A percentile compares a stretch with the other conserved stretches of the same genome.
phyloP scores from a whole-genome alignment of 768 basidiomycete genomes.

The Candolleomyces aberdarensis region DNA sequence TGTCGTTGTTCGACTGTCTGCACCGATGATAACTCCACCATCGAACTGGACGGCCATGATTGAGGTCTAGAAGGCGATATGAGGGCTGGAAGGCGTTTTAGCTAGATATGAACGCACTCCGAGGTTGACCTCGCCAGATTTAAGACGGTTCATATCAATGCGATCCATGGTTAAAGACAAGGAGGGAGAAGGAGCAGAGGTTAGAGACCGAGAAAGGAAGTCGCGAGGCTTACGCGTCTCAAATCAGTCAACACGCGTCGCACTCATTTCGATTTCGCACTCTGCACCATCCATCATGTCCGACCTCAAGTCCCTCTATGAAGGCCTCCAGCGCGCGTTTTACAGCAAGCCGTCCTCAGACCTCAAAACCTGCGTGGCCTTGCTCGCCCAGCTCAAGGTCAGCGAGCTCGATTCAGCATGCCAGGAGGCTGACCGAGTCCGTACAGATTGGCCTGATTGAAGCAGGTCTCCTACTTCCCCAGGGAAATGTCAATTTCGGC shows the following conservation, averaged over 20 bases:
- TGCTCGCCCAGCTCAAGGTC: conserved; percentile 79
- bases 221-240: conserved; percentile 54
- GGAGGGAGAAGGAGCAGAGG: conserved; percentile 16
- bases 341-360: conserved; percentile 55
- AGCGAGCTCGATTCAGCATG: neutral
- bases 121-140: conserved; percentile 94
- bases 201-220: conserved; percentile 22
- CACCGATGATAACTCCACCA: conserved; percentile 92
- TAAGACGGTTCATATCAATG: conserved; percentile 85
- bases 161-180: conserved; percentile 44
- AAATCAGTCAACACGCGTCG: conserved; percentile 12
- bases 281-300: conserved; percentile 39
- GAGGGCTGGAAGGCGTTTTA: conserved; percentile 2
- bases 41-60: conserved; percentile 99
- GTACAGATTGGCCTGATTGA: conserved; percentile 73
- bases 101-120: conserved; percentile 57
- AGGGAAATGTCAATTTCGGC: conserved; percentile 54
- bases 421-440: neutral
- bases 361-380: conserved; percentile 58
- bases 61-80: conserved; percentile 66
- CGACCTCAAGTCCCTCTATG: conserved; percentile 59
- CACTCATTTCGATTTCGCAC: conserved; percentile 6
- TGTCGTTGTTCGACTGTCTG: conserved; percentile 95
- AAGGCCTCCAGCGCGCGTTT: conserved; percentile 67
- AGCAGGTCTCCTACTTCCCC: conserved; percentile 74